Conservation (phyloP, 129 eudicot genomes). For the Artemisia tridentata region DNA sequence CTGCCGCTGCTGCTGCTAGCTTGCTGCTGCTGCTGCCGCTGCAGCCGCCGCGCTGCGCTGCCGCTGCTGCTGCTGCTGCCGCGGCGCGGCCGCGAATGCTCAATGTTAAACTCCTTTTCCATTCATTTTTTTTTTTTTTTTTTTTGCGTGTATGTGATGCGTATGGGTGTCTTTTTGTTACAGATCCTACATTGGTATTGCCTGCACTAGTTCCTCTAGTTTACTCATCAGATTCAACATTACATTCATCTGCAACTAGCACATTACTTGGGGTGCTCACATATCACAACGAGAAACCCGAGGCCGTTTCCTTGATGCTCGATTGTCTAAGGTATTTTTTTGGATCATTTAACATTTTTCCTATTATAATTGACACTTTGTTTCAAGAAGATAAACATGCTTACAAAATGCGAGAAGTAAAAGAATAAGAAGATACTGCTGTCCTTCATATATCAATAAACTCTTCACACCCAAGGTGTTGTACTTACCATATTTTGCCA, state of each 20-base stretch:
- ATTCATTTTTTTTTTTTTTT: background rate
- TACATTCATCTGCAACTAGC: conserved; percentile 39
- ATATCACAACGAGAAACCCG: conserved; percentile 52
- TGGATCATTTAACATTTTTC: background rate
- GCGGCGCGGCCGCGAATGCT: no score
- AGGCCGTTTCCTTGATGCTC: conserved; percentile 56
- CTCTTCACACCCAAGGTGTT: background rate
- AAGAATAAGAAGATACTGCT: background rate
- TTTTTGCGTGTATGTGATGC: conserved; percentile 7
- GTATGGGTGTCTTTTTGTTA: conserved; percentile 23
- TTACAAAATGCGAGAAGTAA: conserved; percentile 14
- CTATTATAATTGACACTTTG: background rate
- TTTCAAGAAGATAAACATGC: conserved; percentile 17
- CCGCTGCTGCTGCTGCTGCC: no score
- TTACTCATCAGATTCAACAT: conserved; percentile 45
- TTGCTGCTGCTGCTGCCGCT: no score
- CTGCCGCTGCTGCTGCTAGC: no score
- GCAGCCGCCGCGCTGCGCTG: no score
- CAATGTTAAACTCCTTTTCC: background rate
- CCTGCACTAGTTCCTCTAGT: conserved; percentile 53
- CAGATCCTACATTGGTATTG: conserved; percentile 69
- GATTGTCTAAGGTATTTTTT: conserved; percentile 69
- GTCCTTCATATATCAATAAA: background rate
- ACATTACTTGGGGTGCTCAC: conserved; percentile 57
- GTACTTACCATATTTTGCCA: no score